phyloP scores from a whole-genome alignment of 768 basidiomycete genomes.

The Mycena albidolilacea region DNA sequence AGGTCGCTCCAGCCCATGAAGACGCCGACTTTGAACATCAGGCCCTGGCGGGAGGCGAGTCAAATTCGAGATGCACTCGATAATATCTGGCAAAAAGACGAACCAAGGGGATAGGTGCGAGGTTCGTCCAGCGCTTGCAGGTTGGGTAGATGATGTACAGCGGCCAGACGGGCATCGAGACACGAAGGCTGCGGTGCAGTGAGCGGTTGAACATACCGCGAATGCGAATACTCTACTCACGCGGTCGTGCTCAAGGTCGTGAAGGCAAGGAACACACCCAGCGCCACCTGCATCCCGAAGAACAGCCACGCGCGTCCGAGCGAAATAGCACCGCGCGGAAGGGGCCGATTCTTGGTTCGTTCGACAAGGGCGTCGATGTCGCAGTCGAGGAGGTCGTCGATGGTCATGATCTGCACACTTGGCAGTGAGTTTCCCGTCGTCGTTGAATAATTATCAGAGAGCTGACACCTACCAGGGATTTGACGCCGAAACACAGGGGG shows the following conservation, averaged over 20 bases:
- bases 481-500: slow-evolving; percentile 49
- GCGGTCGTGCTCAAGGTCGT: slow-evolving; percentile 39
- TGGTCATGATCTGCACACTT: slow-evolving; percentile 48
- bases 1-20: slow-evolving; percentile 53
- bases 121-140: slow-evolving; percentile 50
- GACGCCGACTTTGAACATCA: slow-evolving; percentile 50
- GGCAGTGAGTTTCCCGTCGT: not conserved
- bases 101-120: slow-evolving; percentile 49
- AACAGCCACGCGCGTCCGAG: slow-evolving; percentile 47
- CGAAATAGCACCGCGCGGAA: slow-evolving; percentile 48
- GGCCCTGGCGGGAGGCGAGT: slow-evolving; percentile 38
- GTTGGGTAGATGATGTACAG: slow-evolving; percentile 51
- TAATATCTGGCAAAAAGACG: not conserved
- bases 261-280: slow-evolving; percentile 43
- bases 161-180: slow-evolving; percentile 48
- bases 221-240: slow-evolving; percentile 27
- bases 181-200: slow-evolving; percentile 33
- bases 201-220: not conserved
- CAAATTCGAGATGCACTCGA: too few species aligned
- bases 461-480: slow-evolving; percentile 45
- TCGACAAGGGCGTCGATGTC: slow-evolving; percentile 48
- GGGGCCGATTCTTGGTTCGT: slow-evolving; percentile 44
- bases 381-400: slow-evolving; percentile 49
- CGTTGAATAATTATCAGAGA: not conserved
- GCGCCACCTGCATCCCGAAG: slow-evolving; percentile 43